Base-by-base conservation (phyloP, 371 early-diverging fungal genomes). In the Hamiltosporidium tvaerminnensis region DNA sequence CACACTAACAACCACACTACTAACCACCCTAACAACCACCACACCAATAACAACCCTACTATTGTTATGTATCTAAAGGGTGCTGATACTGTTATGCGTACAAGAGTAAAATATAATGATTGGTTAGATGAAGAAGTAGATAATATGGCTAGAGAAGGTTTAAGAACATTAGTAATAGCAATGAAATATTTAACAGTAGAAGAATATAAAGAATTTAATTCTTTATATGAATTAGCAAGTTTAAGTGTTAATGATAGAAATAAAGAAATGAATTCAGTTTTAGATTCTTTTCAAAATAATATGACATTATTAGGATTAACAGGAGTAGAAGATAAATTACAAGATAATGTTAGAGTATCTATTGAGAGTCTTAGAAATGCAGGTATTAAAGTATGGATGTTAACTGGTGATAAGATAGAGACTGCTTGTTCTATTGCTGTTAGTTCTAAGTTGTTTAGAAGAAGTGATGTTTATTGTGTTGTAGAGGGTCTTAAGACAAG, bases 381-480 rank as follows among this genome's bases (percentile, higher is more conserved):
- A 16, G 95, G 92, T 7, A 71, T 97, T 58, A 87, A 86, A 72
- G 85, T 95, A 23, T 97, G 98, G 98, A 95, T 97, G 95, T 81
- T 97, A 58, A 97, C 98, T 0, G 95, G 98, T 33, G 98, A 97
- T 76, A 97, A 97, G 72, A 87, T 92, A 65, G 98, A 96, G 80
- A 97, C 98, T 1, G 98, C 98, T n/a, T 90, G 86, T 0, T 89
- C 88, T 73, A 90, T 96, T 67, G 92, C 92, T 1, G 83, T 89
- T 9, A 89, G 90, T 0, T 87, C 91, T 16, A 86, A 87, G 60
- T 82, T 96, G 5, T 87, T 95, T 9, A 81, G 86, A 3, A 83
- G 90, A 57, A 59, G 57, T 52, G 62, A 62, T 57, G 5, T 49
- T 16, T 69, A 69, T 53, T 37, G 59, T 59, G 67, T 75, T 30